phyloP scores from a whole-genome alignment of 352 stramenopile genomes.

The Pythium rishiriense region DNA sequence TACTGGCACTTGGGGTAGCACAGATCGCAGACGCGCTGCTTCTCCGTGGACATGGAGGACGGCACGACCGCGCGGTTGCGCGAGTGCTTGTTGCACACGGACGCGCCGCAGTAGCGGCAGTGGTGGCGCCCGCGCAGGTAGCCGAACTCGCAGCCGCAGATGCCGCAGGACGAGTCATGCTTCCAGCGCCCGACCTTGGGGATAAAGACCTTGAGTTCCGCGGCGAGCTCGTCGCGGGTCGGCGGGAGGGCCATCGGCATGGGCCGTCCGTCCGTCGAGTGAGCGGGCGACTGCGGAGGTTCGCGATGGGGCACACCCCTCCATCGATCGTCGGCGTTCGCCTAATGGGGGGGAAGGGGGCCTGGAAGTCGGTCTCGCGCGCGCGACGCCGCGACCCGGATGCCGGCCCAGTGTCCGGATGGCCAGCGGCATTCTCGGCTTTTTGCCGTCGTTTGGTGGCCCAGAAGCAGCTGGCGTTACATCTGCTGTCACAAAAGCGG shows the following conservation, averaged over 20 bases:
- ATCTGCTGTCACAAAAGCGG: constrained; percentile 3
- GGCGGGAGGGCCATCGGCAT: constrained; percentile 21
- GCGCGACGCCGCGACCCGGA: neutral
- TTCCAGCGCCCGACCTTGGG: constrained; percentile 56
- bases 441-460: too few species aligned
- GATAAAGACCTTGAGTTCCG: constrained; percentile 49
- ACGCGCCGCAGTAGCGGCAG: constrained; percentile 74
- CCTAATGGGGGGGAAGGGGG: constrained; percentile 1
- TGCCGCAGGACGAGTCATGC: constrained; percentile 50
- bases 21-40: constrained; percentile 73
- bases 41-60: constrained; percentile 58
- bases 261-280: neutral
- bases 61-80: constrained; percentile 64
- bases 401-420: neutral
- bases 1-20: constrained; percentile 62
- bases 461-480: constrained; percentile 14
- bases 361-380: constrained; percentile 5
- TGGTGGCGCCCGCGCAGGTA: constrained; percentile 73
- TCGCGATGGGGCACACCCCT: neutral
- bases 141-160: constrained; percentile 62
- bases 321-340: constrained; percentile 13
- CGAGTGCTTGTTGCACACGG: constrained; percentile 77
- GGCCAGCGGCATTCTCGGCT: neutral
- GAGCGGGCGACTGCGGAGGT: neutral
- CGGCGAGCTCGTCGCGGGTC: constrained; percentile 29